phyloP scores from a whole-genome alignment of 2,329 filamentous ascomycete species.

The Talaromyces marneffei region DNA sequence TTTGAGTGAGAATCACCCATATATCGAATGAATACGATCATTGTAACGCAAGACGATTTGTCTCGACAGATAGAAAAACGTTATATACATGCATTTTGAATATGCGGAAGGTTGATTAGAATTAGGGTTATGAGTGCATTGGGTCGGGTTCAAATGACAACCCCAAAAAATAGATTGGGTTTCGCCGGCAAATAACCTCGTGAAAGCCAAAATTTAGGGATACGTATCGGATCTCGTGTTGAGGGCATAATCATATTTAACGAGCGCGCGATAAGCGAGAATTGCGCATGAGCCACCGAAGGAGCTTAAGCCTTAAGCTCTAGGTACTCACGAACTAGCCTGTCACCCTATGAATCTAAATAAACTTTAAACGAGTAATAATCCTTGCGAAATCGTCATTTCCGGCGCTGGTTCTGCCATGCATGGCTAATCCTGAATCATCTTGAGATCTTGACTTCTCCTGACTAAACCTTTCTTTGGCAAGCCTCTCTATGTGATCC shows the following conservation, averaged over 20 bases:
- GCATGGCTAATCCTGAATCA: not conserved
- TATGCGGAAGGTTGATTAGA: not conserved
- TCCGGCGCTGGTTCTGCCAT: not conserved
- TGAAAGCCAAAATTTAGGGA: not conserved
- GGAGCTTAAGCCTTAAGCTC: not conserved
- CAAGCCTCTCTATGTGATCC: not conserved
- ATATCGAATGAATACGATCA: not conserved
- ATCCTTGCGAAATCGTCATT: not conserved
- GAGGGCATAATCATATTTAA: not conserved
- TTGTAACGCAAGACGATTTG: not conserved
- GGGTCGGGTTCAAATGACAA: not conserved
- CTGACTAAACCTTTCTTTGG: not conserved
- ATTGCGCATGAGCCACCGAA: not conserved
- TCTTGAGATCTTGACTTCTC: not conserved
- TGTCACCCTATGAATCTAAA: not conserved
- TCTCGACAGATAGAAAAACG: not conserved
- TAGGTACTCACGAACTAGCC: not conserved
- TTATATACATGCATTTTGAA: not conserved
- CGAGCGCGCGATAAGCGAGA: not conserved
- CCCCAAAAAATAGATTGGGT: not conserved
- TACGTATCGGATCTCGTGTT: not conserved
- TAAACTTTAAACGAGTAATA: not conserved
- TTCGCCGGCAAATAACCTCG: not conserved
- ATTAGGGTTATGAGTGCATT: not conserved
- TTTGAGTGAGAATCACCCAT: not conserved